A percentile compares a stretch with the other conserved stretches of the same genome.
Conservation (phyloP, 306 rosid species). For the Sophora flavescens region DNA sequence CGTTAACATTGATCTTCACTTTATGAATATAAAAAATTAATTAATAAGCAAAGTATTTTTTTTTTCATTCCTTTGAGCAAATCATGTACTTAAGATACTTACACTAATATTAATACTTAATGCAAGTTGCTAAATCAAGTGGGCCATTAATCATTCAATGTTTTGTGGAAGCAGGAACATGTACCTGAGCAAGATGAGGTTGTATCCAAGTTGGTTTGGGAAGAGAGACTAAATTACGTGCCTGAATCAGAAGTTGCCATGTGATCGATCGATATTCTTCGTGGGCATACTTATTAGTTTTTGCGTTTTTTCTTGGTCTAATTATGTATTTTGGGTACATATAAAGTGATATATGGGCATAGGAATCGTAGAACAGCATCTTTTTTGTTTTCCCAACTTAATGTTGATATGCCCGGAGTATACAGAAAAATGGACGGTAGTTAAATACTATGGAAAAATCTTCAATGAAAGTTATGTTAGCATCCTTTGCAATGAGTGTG, state of each 20-base stretch:
- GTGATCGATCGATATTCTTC: constrained; percentile 41
- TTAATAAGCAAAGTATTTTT: neutral
- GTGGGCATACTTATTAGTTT: constrained; percentile 43
- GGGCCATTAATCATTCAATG: constrained; percentile 33
- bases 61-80: neutral
- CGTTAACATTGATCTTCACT: neutral
- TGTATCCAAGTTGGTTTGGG: constrained; percentile 97
- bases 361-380: constrained; percentile 55
- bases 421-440: constrained; percentile 41
- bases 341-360: constrained; percentile 55
- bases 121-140: constrained; percentile 45
- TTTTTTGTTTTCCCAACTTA: constrained; percentile 39
- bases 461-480: constrained; percentile 34
- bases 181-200: constrained; percentile 85
- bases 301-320: constrained; percentile 35
- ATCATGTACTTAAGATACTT: neutral
- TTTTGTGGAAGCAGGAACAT: constrained; percentile 72
- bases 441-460: constrained; percentile 41
- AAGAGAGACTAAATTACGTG: constrained; percentile 71
- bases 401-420: constrained; percentile 40
- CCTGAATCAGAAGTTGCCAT: constrained; percentile 84
- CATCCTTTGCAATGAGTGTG: constrained; percentile 30
- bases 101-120: neutral
- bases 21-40: neutral
- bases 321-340: constrained; percentile 60